Conservation (phyloP, 2,329 filamentous ascomycete species). For the Cercospora sp. region DNA sequence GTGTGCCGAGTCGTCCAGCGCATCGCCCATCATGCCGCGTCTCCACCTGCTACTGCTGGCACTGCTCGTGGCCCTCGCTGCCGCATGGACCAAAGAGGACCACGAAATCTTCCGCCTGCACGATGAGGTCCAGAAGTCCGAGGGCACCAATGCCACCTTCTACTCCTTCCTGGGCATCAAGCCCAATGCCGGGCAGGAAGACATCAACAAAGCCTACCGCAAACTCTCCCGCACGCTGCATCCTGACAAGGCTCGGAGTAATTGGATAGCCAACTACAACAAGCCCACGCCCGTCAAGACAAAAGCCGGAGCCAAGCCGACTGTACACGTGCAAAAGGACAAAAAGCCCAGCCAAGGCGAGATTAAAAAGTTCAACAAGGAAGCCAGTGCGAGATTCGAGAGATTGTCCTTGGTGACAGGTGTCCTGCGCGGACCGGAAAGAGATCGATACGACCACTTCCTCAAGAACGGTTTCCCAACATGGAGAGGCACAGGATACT, state of each 20-base stretch:
- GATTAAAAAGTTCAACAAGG: slow-evolving; percentile 75
- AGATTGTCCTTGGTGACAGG: slow-evolving; percentile 81
- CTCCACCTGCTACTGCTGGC: slow-evolving; percentile 66
- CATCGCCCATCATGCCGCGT: slow-evolving; percentile 68
- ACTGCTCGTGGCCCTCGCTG: slow-evolving; percentile 64
- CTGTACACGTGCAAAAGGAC: slow-evolving; percentile 64
- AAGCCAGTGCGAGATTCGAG: slow-evolving; percentile 78
- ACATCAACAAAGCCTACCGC: slow-evolving; percentile 92
- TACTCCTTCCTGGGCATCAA: slow-evolving; percentile 86
- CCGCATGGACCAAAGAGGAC: slow-evolving; percentile 92
- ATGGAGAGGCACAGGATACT: slow-evolving; percentile 98
- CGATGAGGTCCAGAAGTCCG: slow-evolving; percentile 75
- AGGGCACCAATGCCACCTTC: slow-evolving; percentile 81
- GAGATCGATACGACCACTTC: slow-evolving; percentile 94
- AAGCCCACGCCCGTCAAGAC: slow-evolving; percentile 48
- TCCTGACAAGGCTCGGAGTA: slow-evolving; percentile 91
- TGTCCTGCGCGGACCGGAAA: slow-evolving; percentile 75
- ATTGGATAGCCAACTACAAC: slow-evolving; percentile 70
- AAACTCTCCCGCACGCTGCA: slow-evolving; percentile 81
- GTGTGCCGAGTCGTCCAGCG: slow-evolving; percentile 3
- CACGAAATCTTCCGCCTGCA: slow-evolving; percentile 96
- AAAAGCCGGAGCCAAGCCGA: slow-evolving; percentile 54
- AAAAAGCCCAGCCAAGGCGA: slow-evolving; percentile 73
- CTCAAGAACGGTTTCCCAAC: slow-evolving; percentile 86
- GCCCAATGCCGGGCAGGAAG: slow-evolving; percentile 72